These are phyloP conservation scores for Porcisia deanei DNA, from an alignment of 208 protist genomes.

Conservation along the genomic window DNA sequence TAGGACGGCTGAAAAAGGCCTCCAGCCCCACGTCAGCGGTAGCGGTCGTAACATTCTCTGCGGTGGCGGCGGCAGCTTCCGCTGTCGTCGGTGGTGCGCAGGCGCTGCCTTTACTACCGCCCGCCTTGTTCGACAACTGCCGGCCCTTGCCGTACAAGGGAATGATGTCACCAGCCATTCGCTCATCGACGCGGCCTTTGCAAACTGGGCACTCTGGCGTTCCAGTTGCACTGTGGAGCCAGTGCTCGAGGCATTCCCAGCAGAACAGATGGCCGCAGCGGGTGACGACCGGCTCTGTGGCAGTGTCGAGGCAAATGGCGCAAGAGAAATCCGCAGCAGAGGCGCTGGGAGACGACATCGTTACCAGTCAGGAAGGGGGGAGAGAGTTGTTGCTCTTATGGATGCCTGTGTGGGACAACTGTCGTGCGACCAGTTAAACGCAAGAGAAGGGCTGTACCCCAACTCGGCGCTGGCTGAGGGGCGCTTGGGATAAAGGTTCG, in stretches of 20 bases:
- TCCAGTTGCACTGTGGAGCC: constrained; percentile 52
- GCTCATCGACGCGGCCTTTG: constrained; percentile 70
- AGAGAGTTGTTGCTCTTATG: not conserved
- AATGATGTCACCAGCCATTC: constrained; percentile 69
- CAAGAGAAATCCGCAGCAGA: constrained; percentile 68
- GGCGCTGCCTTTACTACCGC: not conserved
- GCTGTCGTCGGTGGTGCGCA: not conserved
- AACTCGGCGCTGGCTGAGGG: not conserved
- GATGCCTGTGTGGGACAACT: not conserved
- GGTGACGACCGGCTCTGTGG: constrained; percentile 77
- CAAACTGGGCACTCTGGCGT: constrained; percentile 73
- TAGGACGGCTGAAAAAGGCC: constrained; percentile 31
- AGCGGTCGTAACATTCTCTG: not conserved
- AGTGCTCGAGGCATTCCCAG: constrained; percentile 80
- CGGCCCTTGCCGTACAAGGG: constrained; percentile 77
- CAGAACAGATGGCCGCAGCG: constrained; percentile 89
- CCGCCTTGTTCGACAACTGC: constrained; percentile 6
- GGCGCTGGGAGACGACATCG: constrained; percentile 19
- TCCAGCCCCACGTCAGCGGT: constrained; percentile 12
- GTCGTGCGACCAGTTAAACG: not conserved
- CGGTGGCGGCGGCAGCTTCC: not conserved
- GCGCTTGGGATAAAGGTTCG: not conserved
- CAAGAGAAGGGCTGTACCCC: not conserved
- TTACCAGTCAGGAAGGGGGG: not conserved
- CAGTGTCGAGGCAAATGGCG: constrained; percentile 78